Base-by-base conservation (phyloP, 345 rosid species). In the Bretschneidera sinensis region DNA sequence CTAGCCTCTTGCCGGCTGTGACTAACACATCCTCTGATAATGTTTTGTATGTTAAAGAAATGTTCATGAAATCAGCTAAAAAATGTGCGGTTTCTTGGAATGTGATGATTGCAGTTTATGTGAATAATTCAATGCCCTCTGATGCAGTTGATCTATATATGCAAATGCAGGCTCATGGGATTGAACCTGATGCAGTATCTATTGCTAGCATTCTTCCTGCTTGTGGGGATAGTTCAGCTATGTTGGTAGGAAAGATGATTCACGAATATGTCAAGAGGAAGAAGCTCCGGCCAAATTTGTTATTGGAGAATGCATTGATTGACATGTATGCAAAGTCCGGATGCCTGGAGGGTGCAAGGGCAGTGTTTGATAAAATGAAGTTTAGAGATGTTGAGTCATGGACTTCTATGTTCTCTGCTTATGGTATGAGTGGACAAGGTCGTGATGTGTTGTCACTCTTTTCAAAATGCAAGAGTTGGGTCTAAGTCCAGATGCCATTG, bases 331-430 rank as follows among this genome's bases (percentile, higher is more conserved):
- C 85, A 7, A 83, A 85, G 68, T 83, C 85, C 43, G 96, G 92
- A 39, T 77, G 86, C 70, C 47, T 88, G 59, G 50, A 64, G 2
- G 76, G 75, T 49, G 89, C 88, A 1, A 80, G 78, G 63, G 75
- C 73, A 49, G 83, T 88, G 50, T 88, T 85, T 65, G 83, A 82
- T 73, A 66, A 61, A 28, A 85, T 88, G 85, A 67, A 61, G 34
- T 75, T 75, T 24, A 75, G 79, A 31, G 96, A 88, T 54, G 64
- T 88, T 49, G 88, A 76, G 60, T 75, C 96, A 21, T 85, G 92
- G 96, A 85, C 96, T 72, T 82, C 88, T 24, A 75, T 88, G 82
- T 77, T 88, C 57, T 80, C 88, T 51, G 92, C 96, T 64, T 88
- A 88, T 63, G 96, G 92, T 57, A 62, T 64, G 65, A 68, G 75